A percentile compares a stretch with the other conserved stretches of the same genome.
phyloP scores from a whole-genome alignment of 1,284 basidiomycete genomes.

The Trametes polyzona region DNA sequence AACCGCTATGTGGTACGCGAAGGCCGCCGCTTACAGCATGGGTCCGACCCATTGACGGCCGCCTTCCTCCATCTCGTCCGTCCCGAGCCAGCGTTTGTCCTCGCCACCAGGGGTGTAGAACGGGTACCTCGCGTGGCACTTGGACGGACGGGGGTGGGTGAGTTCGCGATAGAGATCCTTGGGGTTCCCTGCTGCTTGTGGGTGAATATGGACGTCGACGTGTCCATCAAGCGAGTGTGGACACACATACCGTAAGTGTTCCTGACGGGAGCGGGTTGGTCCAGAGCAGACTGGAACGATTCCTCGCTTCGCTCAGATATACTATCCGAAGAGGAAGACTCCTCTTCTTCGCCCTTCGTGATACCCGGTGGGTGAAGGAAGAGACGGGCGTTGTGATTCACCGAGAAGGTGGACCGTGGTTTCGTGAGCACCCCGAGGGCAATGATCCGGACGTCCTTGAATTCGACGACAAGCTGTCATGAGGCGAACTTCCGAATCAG shows the following conservation, averaged over 20 bases:
- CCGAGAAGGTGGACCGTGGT: conserved; percentile 55
- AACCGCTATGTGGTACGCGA: neutral
- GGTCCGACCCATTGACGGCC: conserved; percentile 75
- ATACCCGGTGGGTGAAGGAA: conserved; percentile 74
- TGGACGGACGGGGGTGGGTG: conserved; percentile 58
- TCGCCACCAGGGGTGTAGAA: conserved; percentile 69
- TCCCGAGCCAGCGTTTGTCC: conserved; percentile 66
- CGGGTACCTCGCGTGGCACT: conserved; percentile 64
- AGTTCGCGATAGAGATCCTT: conserved; percentile 42
- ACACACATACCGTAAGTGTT: conserved; percentile 9
- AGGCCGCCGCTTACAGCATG: conserved; percentile 56
- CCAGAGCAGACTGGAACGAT: conserved; percentile 12
- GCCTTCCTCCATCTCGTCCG: conserved; percentile 56
- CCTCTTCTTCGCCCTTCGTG: conserved; percentile 31
- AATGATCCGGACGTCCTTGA: conserved; percentile 74
- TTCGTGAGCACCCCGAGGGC: conserved; percentile 67
- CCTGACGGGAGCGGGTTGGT: conserved; percentile 6
- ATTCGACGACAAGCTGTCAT: conserved; percentile 64
- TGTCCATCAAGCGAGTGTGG: neutral
- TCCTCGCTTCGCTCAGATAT: conserved; percentile 25
- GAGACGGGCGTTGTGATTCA: conserved; percentile 67
- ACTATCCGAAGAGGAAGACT: conserved; percentile 12
- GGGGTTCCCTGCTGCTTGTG: conserved; percentile 14
- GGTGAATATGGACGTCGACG: neutral
- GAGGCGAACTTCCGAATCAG: neutral